Evolutionary conservation across 352 stramenopile species (phyloP), one percentile per base, ranked within the genome.

Genomic region (Pythium apleroticum): DNA sequence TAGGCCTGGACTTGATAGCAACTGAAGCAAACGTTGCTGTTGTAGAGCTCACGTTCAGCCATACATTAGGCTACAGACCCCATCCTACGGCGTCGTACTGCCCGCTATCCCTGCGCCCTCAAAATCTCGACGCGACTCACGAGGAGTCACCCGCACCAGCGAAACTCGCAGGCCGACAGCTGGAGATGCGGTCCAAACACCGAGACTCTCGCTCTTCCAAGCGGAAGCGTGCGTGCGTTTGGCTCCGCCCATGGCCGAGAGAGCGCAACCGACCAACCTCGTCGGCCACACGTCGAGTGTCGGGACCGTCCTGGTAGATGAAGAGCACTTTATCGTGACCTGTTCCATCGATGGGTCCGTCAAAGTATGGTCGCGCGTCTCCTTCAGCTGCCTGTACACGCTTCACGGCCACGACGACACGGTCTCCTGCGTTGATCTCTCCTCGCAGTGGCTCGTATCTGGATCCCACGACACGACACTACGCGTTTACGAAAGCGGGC

Each of bases 401-500:
- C 76, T 93, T 33, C 81, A 84, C 41, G 81, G 80, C 10, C 84
- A 93, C 54, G 27, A 60, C 5, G 84, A 93, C 57, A 77, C 76
- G n/a, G 84, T 89, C 0, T 89, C 81, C 4, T 83, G 73, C 49
- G 57, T 89, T 24, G 78, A 78, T 28, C 17, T 91, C 14, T 80
- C 69, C 27, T n/a, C 24, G 25, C 60, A 67, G 0, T 91, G 76
- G 78, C 81, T 93, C 3, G 72, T 93, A 2, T 93, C 84, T 0
- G 84, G 81, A 1, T 90, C 84, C 0, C 81, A 91, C 43, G 84
- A 93, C 65, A 66, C 50, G 31, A 90, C 80, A 4, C 41, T 93
- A 31, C 73, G 84, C 19, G 63, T 90, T 6, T 93, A 90, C 61
- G 73, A 71, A 49, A 68, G 60, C 28, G 24, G 59, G 27, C 57